A percentile compares a stretch with the other conserved stretches of the same genome.
Conservation (phyloP, 108 stramenopile genomes). For the Hondaea fermentalgiana region DNA sequence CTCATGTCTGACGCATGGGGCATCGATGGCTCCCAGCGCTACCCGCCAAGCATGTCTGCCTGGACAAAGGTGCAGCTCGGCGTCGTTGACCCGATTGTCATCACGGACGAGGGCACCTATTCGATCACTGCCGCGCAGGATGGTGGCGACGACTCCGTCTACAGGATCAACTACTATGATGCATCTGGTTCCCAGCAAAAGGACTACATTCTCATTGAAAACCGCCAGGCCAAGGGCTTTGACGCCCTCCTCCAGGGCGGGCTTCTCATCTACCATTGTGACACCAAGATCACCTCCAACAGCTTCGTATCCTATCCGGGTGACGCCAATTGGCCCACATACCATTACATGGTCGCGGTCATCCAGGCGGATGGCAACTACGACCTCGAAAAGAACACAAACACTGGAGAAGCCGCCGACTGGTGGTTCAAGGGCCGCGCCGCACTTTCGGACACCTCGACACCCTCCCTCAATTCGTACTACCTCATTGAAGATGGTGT, state of each 20-base stretch:
- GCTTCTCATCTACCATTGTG: conserved; percentile 57
- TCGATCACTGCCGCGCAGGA: conserved; percentile 23
- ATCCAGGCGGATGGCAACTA: conserved; percentile 62
- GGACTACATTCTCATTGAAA: conserved; percentile 63
- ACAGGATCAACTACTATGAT: conserved; percentile 32
- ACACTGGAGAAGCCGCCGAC: background rate
- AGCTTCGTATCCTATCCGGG: conserved; percentile 40
- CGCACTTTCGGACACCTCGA: background rate
- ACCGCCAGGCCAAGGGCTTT: conserved; percentile 48
- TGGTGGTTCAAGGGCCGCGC: background rate
- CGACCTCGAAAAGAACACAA: conserved; percentile 46
- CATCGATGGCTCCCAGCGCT: conserved; percentile 30
- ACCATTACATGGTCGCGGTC: conserved; percentile 63
- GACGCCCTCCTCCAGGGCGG: conserved; percentile 47
- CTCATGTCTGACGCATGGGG: conserved; percentile 51
- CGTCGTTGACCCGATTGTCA: conserved; percentile 41
- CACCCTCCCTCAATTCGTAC: background rate
- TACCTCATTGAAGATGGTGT: background rate
- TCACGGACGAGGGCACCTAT: conserved; percentile 38
- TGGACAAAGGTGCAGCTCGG: conserved; percentile 51
- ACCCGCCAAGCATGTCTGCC: conserved; percentile 46
- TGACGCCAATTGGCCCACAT: conserved; percentile 51
- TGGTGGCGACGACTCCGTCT: conserved; percentile 28
- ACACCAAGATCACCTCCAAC: conserved; percentile 35
- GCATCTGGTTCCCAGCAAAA: conserved; percentile 30